A percentile compares a stretch with the other conserved stretches of the same genome.
These are phyloP conservation scores for Dioszegia crocea DNA, from an alignment of 768 basidiomycete species.

Conservation along the genomic window DNA sequence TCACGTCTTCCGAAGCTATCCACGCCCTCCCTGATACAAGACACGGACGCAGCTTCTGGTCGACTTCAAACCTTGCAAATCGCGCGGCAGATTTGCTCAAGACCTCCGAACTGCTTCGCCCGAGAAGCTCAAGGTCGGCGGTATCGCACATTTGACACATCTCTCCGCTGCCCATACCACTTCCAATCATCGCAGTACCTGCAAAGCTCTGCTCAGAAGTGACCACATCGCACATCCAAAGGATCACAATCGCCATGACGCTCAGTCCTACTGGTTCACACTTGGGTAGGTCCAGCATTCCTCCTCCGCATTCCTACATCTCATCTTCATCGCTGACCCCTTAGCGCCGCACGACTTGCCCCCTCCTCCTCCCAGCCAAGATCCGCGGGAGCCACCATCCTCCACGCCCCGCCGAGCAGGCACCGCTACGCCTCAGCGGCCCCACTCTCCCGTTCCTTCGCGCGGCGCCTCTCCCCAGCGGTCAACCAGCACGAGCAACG, in stretches of 20 bases:
- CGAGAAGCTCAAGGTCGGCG: no score
- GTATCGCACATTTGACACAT: no score
- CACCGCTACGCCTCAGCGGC: slow-evolving; percentile 26
- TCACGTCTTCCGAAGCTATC: no score
- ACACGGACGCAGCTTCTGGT: no score
- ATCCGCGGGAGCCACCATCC: slow-evolving; percentile 43
- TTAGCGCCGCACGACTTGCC: slow-evolving; percentile 40
- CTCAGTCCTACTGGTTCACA: slow-evolving; percentile 31
- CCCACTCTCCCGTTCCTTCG: slow-evolving; percentile 22
- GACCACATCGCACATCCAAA: no score
- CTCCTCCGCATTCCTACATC: not conserved
- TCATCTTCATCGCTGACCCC: not conserved
- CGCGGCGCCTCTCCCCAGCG: slow-evolving; percentile 7
- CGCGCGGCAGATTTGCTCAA: no score
- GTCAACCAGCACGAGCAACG: not conserved
- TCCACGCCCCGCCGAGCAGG: slow-evolving; percentile 20
- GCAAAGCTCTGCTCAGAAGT: no score
- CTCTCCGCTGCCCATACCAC: no score
- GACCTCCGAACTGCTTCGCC: no score
- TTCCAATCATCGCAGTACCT: no score
- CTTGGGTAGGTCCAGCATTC: slow-evolving; percentile 22
- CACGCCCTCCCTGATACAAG: no score
- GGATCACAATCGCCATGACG: slow-evolving; percentile 25
- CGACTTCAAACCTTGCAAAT: no score
- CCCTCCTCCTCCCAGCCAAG: slow-evolving; percentile 36